Evolutionary conservation across 257 asterid genomes (phyloP).

Genomic region (Gentiana straminea): DNA sequence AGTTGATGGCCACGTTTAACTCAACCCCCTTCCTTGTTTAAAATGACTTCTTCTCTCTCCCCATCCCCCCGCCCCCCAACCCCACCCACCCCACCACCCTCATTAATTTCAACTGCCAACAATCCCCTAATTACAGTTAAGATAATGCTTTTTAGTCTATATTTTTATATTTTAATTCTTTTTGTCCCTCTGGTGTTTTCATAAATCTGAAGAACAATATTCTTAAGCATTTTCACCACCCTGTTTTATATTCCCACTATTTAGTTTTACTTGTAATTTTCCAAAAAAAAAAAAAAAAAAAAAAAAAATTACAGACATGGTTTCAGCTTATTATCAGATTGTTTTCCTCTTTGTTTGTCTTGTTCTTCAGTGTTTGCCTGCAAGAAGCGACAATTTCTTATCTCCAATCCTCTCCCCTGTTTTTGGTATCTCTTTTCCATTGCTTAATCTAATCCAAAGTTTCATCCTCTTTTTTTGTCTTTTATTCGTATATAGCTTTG

Average conservation of each 20-base stretch:
- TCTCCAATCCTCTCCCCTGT: slow-evolving; percentile 32
- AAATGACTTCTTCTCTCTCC: too few relatives aligned
- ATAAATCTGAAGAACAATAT: too few relatives aligned
- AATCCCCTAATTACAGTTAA: too few relatives aligned
- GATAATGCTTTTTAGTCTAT: too few relatives aligned
- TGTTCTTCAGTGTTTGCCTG: slow-evolving; percentile 16
- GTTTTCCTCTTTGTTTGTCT: slow-evolving; percentile 22
- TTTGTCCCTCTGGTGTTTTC: too few relatives aligned
- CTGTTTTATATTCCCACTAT: background rate
- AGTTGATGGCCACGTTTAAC: too few relatives aligned
- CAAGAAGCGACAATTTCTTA: slow-evolving; percentile 23
- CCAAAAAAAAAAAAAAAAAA: background rate
- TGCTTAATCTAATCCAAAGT: background rate
- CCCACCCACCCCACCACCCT: too few relatives aligned
- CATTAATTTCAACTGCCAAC: too few relatives aligned
- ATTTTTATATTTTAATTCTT: too few relatives aligned
- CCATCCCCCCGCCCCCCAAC: too few relatives aligned
- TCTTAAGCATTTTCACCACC: too few relatives aligned
- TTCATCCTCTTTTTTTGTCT: background rate
- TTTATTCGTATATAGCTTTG: background rate
- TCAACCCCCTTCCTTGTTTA: too few relatives aligned
- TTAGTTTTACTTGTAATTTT: background rate
- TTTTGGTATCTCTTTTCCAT: slow-evolving; percentile 20
- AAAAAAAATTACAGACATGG: slow-evolving; percentile 18
- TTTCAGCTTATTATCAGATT: slow-evolving; percentile 17